phyloP scores from a whole-genome alignment of 306 rosid genomes.

The Citrullus colocynthis region DNA sequence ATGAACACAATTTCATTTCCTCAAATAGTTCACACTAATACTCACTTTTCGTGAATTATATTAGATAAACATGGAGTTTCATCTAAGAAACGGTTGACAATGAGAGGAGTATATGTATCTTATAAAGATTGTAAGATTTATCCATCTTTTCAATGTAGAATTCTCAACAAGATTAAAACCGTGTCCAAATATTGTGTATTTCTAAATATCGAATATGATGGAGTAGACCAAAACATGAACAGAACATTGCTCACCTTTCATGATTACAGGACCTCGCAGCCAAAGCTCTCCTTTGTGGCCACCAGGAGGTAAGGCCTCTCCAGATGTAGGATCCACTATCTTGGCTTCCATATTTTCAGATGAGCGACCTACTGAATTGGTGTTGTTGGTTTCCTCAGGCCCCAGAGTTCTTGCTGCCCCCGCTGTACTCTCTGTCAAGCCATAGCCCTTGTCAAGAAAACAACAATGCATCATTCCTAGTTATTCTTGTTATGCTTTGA shows the following conservation, averaged over 20 bases:
- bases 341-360: slow-evolving; percentile 69
- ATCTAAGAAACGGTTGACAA: no score
- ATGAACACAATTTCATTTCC: neutral
- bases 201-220: neutral
- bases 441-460: slow-evolving; percentile 57
- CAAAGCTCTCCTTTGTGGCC: slow-evolving; percentile 68
- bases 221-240: neutral
- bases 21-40: no score
- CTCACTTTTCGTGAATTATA: no score
- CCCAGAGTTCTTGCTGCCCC: slow-evolving; percentile 41
- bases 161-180: neutral
- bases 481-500: neutral
- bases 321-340: slow-evolving; percentile 62
- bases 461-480: neutral
- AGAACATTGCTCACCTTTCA: slow-evolving; percentile 38
- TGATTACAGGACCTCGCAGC: slow-evolving; percentile 70
- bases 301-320: slow-evolving; percentile 51
- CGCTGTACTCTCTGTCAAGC: slow-evolving; percentile 66
- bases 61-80: no score
- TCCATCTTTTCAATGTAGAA: no score
- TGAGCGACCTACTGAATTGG: slow-evolving; percentile 61
- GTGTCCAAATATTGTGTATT: neutral
- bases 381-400: slow-evolving; percentile 35
- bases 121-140: no score
- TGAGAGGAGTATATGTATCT: no score